Conservation (phyloP, 106 monocot species). For the Dendrobium huoshanense region DNA sequence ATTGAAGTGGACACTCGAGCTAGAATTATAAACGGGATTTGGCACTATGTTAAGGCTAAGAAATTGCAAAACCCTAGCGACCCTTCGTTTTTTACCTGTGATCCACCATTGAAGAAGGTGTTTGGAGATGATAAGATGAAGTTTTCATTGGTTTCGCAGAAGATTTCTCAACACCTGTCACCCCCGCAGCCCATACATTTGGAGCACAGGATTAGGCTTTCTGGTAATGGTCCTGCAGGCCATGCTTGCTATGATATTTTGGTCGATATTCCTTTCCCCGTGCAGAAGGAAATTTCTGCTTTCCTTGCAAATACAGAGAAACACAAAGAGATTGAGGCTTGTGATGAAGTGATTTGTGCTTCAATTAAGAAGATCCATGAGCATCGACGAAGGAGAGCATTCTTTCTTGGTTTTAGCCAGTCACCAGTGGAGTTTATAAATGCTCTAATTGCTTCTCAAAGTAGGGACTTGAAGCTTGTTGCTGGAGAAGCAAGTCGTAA, state of each 20-base stretch:
- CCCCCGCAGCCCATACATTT: constrained; percentile 70
- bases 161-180: constrained; percentile 85
- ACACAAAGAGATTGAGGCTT: constrained; percentile 89
- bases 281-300: constrained; percentile 84
- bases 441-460: constrained; percentile 85
- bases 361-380: constrained; percentile 99
- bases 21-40: constrained; percentile 75
- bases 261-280: constrained; percentile 84
- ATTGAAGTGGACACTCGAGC: constrained; percentile 87
- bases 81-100: constrained; percentile 79
- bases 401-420: constrained; percentile 97
- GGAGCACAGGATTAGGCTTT: constrained; percentile 70
- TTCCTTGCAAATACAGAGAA: constrained; percentile 86
- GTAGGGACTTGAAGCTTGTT: constrained; percentile 79
- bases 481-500: constrained; percentile 80
- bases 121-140: constrained; percentile 93
- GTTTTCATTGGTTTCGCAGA: constrained; percentile 86
- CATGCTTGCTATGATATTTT: constrained; percentile 88
- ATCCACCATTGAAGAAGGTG: constrained; percentile 69
- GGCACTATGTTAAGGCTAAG: constrained; percentile 95
- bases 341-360: constrained; percentile 82
- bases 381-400: constrained; percentile 84
- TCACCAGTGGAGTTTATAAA: constrained; percentile 96
- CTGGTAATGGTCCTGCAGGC: constrained; percentile 50
- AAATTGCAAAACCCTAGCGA: constrained; percentile 90